Evolutionary conservation across 2,329 filamentous ascomycete genomes (phyloP).

Genomic region (Aquanectria penicillioides): DNA sequence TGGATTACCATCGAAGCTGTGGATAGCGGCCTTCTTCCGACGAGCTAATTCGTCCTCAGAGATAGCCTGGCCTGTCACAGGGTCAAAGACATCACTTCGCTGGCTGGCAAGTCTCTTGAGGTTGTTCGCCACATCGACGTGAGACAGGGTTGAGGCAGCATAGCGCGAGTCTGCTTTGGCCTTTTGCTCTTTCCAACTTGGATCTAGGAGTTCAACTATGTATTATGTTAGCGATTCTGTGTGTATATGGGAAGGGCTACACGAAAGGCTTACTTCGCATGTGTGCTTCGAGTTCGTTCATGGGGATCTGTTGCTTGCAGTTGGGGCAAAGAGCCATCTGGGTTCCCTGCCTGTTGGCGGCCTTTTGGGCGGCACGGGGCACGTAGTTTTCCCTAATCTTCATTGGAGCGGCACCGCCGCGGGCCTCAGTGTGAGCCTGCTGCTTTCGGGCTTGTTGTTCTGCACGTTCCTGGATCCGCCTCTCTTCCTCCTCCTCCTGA

Average conservation of each 20-base stretch:
- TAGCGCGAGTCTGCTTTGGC: constrained; percentile 87
- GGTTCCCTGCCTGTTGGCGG: constrained; percentile 71
- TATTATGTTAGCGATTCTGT: constrained; percentile 45
- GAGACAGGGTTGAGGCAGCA: constrained; percentile 86
- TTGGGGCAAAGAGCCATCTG: constrained; percentile 87
- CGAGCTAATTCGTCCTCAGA: constrained; percentile 79
- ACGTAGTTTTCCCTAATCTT: constrained; percentile 96
- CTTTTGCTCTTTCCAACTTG: constrained; percentile 94
- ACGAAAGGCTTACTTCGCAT: constrained; percentile 80
- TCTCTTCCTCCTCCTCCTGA: constrained; percentile 71
- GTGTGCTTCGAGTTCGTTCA: constrained; percentile 88
- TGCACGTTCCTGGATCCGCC: constrained; percentile 70
- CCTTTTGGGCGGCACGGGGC: constrained; percentile 79
- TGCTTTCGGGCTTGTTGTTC: constrained; percentile 73
- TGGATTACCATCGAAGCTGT: constrained; percentile 72
- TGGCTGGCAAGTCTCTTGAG: constrained; percentile 94
- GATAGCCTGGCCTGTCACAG: constrained; percentile 72
- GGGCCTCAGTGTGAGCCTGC: constrained; percentile 81
- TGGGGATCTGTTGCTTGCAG: constrained; percentile 89
- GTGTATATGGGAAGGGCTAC: background rate
- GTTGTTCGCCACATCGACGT: constrained; percentile 89
- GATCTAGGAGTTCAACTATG: constrained; percentile 88
- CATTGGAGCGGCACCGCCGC: constrained; percentile 75
- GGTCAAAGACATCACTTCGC: constrained; percentile 87
- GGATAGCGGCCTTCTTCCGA: constrained; percentile 77